Conservation (phyloP, 176 grass and related monocot species). For the Echinochloa phyllopogon region DNA sequence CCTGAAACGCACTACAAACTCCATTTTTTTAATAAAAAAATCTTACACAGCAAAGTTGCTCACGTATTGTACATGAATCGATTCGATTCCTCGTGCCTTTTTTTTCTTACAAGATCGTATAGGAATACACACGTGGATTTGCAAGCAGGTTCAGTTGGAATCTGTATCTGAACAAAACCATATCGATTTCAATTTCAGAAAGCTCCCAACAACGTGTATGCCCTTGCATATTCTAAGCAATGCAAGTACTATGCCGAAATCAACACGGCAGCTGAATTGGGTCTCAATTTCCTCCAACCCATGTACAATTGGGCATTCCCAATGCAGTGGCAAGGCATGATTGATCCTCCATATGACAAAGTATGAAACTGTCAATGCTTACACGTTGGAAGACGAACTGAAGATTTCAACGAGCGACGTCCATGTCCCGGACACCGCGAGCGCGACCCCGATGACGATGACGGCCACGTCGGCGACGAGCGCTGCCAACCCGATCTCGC, state of each 20-base stretch:
- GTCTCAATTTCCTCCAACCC: not conserved
- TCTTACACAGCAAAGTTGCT: not conserved
- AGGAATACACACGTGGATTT: not conserved
- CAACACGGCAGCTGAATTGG: conserved; percentile 23
- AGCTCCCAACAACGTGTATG: not conserved
- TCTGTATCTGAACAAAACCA: conserved; percentile 24
- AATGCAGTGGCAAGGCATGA: not conserved
- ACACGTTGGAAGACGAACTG: conserved; percentile 48
- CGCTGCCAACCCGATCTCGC: conserved; percentile 50
- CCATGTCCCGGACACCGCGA: conserved; percentile 84
- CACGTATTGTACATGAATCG: not conserved
- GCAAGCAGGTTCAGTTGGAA: not conserved
- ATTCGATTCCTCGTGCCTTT: not conserved
- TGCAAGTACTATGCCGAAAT: not conserved
- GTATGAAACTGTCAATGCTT: conserved; percentile 8
- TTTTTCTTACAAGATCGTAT: not conserved
- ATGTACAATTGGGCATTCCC: conserved; percentile 25
- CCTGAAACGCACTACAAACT: not conserved
- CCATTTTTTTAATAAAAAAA: conserved; percentile 3
- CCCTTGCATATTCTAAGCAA: not conserved
- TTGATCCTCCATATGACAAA: not conserved
- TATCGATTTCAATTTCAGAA: conserved; percentile 7
- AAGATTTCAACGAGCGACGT: conserved; percentile 86
- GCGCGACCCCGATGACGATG: conserved; percentile 53
- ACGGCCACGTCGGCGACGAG: conserved; percentile 54